Evolutionary conservation across 192 early-diverging fungal genomes (phyloP).

Genomic region (Gamsiella multidivaricata): DNA sequence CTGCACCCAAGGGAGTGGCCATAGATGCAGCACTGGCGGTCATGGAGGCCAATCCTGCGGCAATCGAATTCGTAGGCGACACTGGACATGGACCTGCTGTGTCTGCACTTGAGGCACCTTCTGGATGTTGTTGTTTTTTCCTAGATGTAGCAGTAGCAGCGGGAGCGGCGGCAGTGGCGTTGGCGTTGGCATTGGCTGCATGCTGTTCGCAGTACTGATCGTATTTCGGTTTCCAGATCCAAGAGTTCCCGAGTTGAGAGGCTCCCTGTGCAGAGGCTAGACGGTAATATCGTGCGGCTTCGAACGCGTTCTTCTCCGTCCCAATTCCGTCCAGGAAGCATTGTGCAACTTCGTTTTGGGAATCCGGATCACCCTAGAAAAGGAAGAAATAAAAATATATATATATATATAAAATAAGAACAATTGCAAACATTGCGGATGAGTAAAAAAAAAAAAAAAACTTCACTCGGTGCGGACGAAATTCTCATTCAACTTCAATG

Average conservation of each 20-base stretch:
- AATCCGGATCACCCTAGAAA: slow-evolving; percentile 70
- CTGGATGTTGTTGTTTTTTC: neutral
- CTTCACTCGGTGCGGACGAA: no score
- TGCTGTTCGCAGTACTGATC: slow-evolving; percentile 56
- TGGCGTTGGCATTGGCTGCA: slow-evolving; percentile 11
- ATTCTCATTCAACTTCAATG: no score
- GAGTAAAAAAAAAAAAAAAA: no score
- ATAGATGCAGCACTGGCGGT: slow-evolving; percentile 5
- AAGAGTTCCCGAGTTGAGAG: slow-evolving; percentile 80
- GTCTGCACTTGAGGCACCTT: neutral
- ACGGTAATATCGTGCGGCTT: slow-evolving; percentile 83
- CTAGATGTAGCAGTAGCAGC: slow-evolving; percentile 2
- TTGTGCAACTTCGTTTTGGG: slow-evolving; percentile 69
- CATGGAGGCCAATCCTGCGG: slow-evolving; percentile 4
- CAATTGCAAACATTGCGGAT: no score
- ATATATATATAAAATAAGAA: neutral
- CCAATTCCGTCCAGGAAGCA: slow-evolving; percentile 73
- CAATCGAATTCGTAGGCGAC: slow-evolving; percentile 1
- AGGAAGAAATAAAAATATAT: neutral
- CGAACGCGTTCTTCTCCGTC: slow-evolving; percentile 61
- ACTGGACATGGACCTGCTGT: neutral
- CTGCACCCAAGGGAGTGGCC: neutral
- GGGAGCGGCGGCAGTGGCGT: neutral
- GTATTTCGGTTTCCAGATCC: slow-evolving; percentile 88
- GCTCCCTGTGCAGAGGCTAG: slow-evolving; percentile 76